Evolutionary conservation across 345 rosid genomes (phyloP), one percentile per base, ranked within the genome.

Genomic region (Moringa oleifera): DNA sequence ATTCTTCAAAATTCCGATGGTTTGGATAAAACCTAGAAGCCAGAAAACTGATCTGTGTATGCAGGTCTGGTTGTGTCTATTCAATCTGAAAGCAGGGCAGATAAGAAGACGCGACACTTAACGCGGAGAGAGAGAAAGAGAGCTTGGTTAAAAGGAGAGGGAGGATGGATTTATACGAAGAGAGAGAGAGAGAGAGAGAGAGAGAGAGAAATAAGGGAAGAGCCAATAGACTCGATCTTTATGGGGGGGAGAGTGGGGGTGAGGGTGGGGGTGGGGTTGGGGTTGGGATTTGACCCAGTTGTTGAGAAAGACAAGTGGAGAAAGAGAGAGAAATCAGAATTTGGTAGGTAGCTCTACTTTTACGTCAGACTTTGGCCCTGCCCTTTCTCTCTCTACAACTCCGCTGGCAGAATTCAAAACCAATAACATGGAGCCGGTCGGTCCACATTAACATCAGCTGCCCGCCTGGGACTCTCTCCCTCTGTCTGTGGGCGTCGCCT

Each of bases 261-360:
- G n/a, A n/a, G n/a, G n/a, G n/a, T 41, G 56, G 59, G 67, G 52
- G 23, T 51, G 55, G 18, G 19, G 13, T 45, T 59, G 49, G 47
- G 66, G 57, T 4, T 33, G 37, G 37, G 70, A 69, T 72, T 79
- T 80, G 85, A 80, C 82, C 81, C 64, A 77, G 74, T 72, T 75
- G 84, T 75, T 78, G 82, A 76, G 80, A 73, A 64, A 68, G 76
- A 81, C 77, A 77, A 73, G 83, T 75, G 87, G 69, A 57, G 28
- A 58, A 51, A 52, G 62, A 45, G 24, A 41, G 41, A 63, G 51
- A 33, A 64, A 67, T 57, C 69, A 68, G 70, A 69, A 69, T 79
- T 77, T 81, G 87, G 89, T 79, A 65, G 82, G 85, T 81, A 81
- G 80, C 81, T 67, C 76, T 51, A 53, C 75, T 81, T 75, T 69